A percentile compares a stretch with the other conserved stretches of the same genome.
Conservation (phyloP, 495 filamentous ascomycete genomes). For the Oidiodendron maius region DNA sequence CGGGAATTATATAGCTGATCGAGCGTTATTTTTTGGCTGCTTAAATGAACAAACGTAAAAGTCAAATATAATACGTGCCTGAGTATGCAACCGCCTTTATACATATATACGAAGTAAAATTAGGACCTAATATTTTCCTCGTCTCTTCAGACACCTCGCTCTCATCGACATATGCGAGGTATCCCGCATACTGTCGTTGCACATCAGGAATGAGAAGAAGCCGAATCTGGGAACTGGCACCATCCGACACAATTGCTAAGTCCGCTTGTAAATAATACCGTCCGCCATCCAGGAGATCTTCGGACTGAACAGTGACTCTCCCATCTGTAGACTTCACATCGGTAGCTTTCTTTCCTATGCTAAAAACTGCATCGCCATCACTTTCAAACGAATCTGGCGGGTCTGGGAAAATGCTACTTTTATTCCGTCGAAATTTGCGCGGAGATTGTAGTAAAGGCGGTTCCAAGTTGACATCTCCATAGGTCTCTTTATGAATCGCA, state of each 20-base stretch:
- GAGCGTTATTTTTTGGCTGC: no score
- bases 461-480: constrained; percentile 49
- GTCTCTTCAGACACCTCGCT: constrained; percentile 24
- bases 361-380: constrained; percentile 37
- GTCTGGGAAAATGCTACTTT: constrained; percentile 35
- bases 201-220: constrained; percentile 37
- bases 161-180: constrained; percentile 46
- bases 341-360: constrained; percentile 42
- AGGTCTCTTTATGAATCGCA: constrained; percentile 35
- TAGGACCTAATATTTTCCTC: constrained; percentile 5
- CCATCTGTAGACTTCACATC: constrained; percentile 17
- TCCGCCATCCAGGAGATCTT: constrained; percentile 14
- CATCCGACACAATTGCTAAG: constrained; percentile 49
- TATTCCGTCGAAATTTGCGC: constrained; percentile 49
- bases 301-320: not conserved
- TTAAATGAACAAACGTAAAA: no score
- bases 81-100: not conserved
- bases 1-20: constrained; percentile 46
- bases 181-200: constrained; percentile 48
- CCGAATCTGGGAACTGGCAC: constrained; percentile 46
- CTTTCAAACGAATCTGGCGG: no score
- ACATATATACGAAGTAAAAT: no score
- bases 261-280: constrained; percentile 37
- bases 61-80: no score
- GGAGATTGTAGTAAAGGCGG: constrained; percentile 44